Evolutionary conservation across 225 moss, liverwort and hornwort species (phyloP).

Genomic region (Physcomitrellopsis africana): DNA sequence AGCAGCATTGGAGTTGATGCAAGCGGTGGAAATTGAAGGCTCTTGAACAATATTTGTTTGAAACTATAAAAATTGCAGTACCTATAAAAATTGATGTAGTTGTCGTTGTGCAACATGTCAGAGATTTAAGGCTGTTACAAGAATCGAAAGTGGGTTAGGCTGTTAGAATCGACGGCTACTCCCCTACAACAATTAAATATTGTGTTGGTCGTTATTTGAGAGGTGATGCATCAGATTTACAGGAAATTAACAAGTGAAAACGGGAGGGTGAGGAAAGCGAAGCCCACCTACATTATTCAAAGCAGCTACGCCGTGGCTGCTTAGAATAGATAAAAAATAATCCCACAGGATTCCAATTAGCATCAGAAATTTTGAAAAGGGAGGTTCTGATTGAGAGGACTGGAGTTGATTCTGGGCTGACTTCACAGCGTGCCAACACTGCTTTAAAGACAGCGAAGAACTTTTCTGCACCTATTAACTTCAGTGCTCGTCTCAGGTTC

Average conservation of each 20-base stretch:
- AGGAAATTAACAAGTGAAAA: conserved; percentile 23
- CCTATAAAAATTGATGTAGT: conserved; percentile 71
- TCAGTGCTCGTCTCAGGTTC: neutral
- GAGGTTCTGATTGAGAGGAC: conserved; percentile 76
- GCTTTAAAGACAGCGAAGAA: conserved; percentile 78
- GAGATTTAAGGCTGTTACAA: conserved; percentile 63
- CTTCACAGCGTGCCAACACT: conserved; percentile 70
- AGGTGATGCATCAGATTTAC: conserved; percentile 27
- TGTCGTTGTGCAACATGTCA: conserved; percentile 78
- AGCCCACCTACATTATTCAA: conserved; percentile 75
- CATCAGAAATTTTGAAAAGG: conserved; percentile 73
- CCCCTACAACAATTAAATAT: conserved; percentile 65
- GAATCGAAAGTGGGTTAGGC: conserved; percentile 57
- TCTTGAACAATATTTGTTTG: conserved; percentile 72
- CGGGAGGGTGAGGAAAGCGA: conserved; percentile 79
- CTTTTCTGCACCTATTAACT: conserved; percentile 58
- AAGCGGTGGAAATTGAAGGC: conserved; percentile 76
- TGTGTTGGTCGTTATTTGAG: conserved; percentile 75
- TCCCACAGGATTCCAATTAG: conserved; percentile 59
- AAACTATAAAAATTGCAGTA: conserved; percentile 72
- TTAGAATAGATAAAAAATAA: conserved; percentile 53
- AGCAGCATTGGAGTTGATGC: conserved; percentile 56
- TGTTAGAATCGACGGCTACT: conserved; percentile 71
- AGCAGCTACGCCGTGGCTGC: conserved; percentile 44
- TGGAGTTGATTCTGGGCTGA: conserved; percentile 78